phyloP scores from a whole-genome alignment of 768 basidiomycete species.

The Amanita thiersii region DNA sequence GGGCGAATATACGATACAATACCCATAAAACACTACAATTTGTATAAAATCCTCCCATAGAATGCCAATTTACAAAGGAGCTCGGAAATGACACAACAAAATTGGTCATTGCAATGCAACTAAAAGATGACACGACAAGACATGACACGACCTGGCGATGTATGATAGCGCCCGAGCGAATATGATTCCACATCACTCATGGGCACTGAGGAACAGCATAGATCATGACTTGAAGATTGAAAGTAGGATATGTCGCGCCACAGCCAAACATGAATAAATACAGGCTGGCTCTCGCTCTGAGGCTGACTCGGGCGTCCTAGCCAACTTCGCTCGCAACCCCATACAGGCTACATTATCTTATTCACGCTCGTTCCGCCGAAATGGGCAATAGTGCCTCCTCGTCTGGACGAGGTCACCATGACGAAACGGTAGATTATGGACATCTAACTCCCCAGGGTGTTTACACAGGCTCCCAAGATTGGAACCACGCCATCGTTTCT shows the following conservation, averaged over 20 bases:
- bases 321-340: neutral
- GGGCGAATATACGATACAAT: too few relatives aligned
- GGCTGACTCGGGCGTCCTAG: constrained; percentile 6
- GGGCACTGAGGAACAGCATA: neutral
- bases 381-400: constrained; percentile 86
- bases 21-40: too few relatives aligned
- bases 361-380: constrained; percentile 5
- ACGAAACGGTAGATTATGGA: constrained; percentile 82
- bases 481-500: constrained; percentile 82
- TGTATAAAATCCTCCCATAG: too few relatives aligned
- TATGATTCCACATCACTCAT: too few relatives aligned
- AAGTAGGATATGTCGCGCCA: neutral
- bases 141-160: too few relatives aligned
- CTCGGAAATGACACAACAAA: too few relatives aligned
- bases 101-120: too few relatives aligned
- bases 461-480: constrained; percentile 80
- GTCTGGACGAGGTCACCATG: constrained; percentile 65
- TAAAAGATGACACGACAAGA: too few relatives aligned
- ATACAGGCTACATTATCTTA: neutral
- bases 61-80: too few relatives aligned
- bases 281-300: constrained; percentile 3
- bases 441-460: constrained; percentile 76
- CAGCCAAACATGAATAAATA: constrained; percentile 8
- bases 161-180: too few relatives aligned
- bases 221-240: neutral